Evolutionary conservation across 768 basidiomycete genomes (phyloP).

Genomic region (Galerina sulciceps): DNA sequence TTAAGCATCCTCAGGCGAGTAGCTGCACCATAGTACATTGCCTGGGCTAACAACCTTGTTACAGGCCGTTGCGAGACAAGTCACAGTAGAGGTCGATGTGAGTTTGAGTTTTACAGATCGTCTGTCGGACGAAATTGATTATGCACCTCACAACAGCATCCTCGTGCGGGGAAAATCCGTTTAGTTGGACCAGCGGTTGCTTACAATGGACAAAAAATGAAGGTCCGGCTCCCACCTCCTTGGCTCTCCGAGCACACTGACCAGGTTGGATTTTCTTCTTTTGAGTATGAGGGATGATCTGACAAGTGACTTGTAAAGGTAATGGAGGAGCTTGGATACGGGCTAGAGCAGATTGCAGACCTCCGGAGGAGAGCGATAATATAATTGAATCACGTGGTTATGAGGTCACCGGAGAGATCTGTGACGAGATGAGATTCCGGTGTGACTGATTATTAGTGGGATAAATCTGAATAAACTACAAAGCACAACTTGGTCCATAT

Average conservation of each 20-base stretch:
- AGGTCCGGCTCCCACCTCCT: constrained; percentile 78
- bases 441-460: constrained; percentile 28
- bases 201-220: constrained; percentile 82
- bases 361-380: constrained; percentile 44
- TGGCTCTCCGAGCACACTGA: constrained; percentile 85
- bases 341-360: constrained; percentile 38
- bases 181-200: constrained; percentile 81
- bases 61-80: constrained; percentile 74
- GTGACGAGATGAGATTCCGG: constrained; percentile 23
- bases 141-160: constrained; percentile 50
- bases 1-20: constrained; percentile 76
- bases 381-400: constrained; percentile 23
- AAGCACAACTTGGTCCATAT: constrained; percentile 1
- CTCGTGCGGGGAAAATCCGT: constrained; percentile 75
- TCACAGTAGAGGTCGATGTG: constrained; percentile 81
- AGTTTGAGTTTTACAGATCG: constrained; percentile 22
- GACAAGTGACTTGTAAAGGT: constrained; percentile 35
- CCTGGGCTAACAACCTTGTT: constrained; percentile 9
- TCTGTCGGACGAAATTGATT: not conserved
- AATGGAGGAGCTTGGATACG: constrained; percentile 42
- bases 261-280: constrained; percentile 50
- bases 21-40: constrained; percentile 1
- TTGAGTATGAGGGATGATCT: not conserved
- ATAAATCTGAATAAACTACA: constrained; percentile 18
- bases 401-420: constrained; percentile 22